Evolutionary conservation across 208 protist species (phyloP).

Genomic region (Spironucleus salmonicida): DNA sequence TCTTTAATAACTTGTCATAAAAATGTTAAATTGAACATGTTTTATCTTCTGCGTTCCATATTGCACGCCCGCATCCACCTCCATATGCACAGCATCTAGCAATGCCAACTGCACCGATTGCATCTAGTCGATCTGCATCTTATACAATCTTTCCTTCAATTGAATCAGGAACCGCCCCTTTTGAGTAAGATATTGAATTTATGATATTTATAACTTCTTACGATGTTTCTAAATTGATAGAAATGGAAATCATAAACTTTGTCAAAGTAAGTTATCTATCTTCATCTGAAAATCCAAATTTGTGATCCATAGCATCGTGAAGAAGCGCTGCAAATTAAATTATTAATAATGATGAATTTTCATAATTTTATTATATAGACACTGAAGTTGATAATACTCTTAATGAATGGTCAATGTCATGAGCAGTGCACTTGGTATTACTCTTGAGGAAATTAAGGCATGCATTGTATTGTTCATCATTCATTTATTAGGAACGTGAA

Average conservation of each 20-base stretch:
- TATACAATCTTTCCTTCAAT: background rate
- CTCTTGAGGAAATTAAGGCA: background rate
- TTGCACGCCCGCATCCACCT: background rate
- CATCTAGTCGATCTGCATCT: background rate
- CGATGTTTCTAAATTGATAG: background rate
- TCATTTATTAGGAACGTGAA: too few relatives aligned
- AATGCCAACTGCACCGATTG: background rate
- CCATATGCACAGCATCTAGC: background rate
- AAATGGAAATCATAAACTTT: background rate
- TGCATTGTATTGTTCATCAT: background rate
- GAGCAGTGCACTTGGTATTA: background rate
- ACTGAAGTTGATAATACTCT: background rate
- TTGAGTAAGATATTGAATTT: background rate
- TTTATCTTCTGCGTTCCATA: background rate
- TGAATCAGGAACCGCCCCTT: background rate
- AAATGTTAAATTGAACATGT: background rate
- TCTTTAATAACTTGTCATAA: background rate
- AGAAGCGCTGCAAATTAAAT: background rate
- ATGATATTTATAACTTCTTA: background rate
- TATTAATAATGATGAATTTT: background rate
- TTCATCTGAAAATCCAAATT: background rate
- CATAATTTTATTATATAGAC: background rate
- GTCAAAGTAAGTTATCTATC: too few relatives aligned
- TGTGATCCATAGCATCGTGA: background rate
- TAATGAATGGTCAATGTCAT: background rate